Base-by-base conservation (phyloP, 2,329 filamentous ascomycete species). In the Xylaria sp. region DNA sequence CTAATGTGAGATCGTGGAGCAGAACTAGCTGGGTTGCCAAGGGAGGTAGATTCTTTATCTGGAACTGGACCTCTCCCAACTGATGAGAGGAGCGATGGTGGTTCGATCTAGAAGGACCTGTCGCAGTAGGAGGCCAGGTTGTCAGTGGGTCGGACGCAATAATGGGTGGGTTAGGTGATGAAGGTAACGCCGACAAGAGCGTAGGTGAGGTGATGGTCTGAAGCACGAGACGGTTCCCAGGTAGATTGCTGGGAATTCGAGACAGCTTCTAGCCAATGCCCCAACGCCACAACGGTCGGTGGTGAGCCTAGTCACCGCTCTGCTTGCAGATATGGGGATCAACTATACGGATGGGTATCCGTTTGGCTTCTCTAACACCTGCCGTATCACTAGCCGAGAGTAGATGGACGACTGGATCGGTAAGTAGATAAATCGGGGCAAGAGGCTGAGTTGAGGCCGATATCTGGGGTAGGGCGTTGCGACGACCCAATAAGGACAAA, bases 371-470 rank as follows among this genome's bases (percentile, higher is more conserved):
- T 69, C 23, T 62, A 57, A 48, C 54, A 48, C 20, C 46, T 49
- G 54, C 23, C 54, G 62, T 71, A 62, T 54, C 36, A 48, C 54
- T 25, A 64, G 49, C 49, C 52, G 41, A 55, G 64, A 66, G 51
- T 57, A 59, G 61, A 64, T 63, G 64, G 68, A 33, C 54, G 33
- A 43, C 33, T 58, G 33, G 43, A 48, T 59, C 20, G 23, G 57
- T 48, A 66, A 31, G 28, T 28, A 57, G 48, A 57, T 36, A 25
- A 56, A 12, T 56, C 25, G 28, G 59, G n/a, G 51, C 61, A 41
- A 52, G 67, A 65, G 70, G 72, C 70, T 72, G 70, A 72, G 66
- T 54, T 41, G 59, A 68, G 64, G 69, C 54, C 33, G 25, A 56
- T 52, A 62, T 63, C 68, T 33, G 65, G 70, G 64, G 58, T 61